Evolutionary conservation across 768 basidiomycete genomes (phyloP).

Genomic region (Psilocybe cyanescens): DNA sequence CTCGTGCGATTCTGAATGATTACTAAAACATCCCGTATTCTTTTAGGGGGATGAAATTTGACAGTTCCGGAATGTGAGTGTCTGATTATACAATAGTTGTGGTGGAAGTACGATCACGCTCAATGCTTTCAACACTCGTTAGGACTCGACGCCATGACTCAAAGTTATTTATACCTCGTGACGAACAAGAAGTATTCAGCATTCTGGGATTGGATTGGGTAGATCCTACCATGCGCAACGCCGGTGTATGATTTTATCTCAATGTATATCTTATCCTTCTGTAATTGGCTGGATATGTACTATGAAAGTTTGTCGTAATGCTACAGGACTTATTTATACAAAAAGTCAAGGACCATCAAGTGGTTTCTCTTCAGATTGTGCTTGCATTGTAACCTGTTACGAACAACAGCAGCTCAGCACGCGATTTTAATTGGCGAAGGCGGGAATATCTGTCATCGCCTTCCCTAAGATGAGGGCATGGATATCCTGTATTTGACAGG

Average conservation of each 20-base stretch:
- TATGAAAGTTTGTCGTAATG: neutral
- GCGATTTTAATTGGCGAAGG: constrained; percentile 66
- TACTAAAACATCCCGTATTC: neutral
- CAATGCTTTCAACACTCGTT: neutral
- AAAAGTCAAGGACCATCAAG: neutral
- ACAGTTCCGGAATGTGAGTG: constrained; percentile 78
- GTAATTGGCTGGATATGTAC: neutral
- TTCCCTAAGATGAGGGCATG: constrained; percentile 93
- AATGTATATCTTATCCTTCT: neutral
- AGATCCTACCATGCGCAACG: constrained; percentile 73
- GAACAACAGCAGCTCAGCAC: neutral
- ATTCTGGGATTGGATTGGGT: constrained; percentile 72
- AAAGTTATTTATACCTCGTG: constrained; percentile 57
- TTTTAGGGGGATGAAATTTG: constrained; percentile 77
- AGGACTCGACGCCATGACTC: constrained; percentile 72
- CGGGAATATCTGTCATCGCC: constrained; percentile 87
- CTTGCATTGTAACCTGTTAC: neutral
- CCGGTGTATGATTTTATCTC: constrained; percentile 49
- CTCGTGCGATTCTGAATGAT: neutral
- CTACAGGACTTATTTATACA: neutral
- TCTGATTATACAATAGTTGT: neutral
- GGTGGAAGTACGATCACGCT: neutral
- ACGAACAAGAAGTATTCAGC: constrained; percentile 75
- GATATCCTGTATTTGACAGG: constrained; percentile 60
- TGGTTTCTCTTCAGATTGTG: neutral